Evolutionary conservation across 192 early-diverging fungal genomes (phyloP), one percentile per base, ranked within the genome.

Genomic region (Thamnidium elegans): DNA sequence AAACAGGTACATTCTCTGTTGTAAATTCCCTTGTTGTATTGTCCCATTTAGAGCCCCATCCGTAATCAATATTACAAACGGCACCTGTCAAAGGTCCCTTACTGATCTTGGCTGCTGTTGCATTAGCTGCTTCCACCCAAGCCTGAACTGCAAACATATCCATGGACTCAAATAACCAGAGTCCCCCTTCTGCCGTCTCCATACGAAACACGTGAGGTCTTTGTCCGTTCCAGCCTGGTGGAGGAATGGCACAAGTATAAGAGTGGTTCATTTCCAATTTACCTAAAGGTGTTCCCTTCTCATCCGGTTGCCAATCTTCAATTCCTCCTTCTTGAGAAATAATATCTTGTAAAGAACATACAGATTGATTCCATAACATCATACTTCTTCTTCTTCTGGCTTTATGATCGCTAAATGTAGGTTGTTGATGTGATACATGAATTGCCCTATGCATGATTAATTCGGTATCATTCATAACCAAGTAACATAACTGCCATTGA

Each of bases 101-200:
- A 26, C 42, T 45, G 20, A 59, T 59, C 39, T 45, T 43, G 58
- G 58, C 58, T 4, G 58, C 42, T 0, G 43, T 45, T 0, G 36
- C 23, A 42, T 59, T 59, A 3, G 58, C 42, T 8, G 58, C 36
- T 20, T 59, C 58, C 0, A 59, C 42, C 58, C 58, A 59, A 2
- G 58, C 58, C 8, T 59, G 58, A 19, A 45, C 58, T 6, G 58
- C 58, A 44, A 59, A 59, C 58, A 59, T 59, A 20, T 59, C 58
- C 3, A 21, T 59, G 13, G 39, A 19, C 43, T 59, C 58, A 59
- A 59, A 59, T 0, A 59, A 21, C 58, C 58, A 59, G 20, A 43
- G 36, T 4, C 58, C 58, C 2, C 58, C 58, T 42, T 59, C 58
- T 0, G 10, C 36, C 8, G 58, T 59, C 13, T 59, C 58, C 19